Conservation (phyloP, 2,329 filamentous ascomycete species). For the Cercospora zeae-maydis region DNA sequence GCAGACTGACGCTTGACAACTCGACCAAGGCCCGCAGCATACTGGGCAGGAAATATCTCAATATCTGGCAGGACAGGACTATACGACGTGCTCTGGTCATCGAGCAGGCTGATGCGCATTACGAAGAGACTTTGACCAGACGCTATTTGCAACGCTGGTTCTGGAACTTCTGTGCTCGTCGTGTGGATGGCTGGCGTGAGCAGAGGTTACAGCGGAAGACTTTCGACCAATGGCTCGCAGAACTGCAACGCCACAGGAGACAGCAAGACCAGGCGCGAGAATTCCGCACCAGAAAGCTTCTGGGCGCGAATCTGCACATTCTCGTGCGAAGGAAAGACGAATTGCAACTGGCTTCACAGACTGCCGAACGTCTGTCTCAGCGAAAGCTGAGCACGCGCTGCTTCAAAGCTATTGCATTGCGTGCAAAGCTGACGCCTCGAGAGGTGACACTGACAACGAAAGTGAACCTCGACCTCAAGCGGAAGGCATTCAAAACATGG, state of each 20-base stretch:
- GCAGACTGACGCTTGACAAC: constrained; percentile 60
- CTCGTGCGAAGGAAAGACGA: not conserved
- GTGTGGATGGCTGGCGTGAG: constrained; percentile 37
- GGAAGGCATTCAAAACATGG: constrained; percentile 51
- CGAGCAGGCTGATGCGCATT: constrained; percentile 28
- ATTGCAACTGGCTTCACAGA: not conserved
- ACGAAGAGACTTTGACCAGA: constrained; percentile 30
- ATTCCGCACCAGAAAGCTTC: constrained; percentile 2
- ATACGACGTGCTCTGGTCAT: constrained; percentile 23
- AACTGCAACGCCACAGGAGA: not conserved
- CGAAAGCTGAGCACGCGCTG: constrained; percentile 13
- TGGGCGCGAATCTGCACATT: not conserved
- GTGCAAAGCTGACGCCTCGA: constrained; percentile 43
- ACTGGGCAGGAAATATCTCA: constrained; percentile 53
- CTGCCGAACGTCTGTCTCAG: constrained; percentile 7
- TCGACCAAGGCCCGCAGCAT: constrained; percentile 53
- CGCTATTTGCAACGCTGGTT: constrained; percentile 28
- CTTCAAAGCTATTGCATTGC: constrained; percentile 37
- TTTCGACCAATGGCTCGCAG: constrained; percentile 14
- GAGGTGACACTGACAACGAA: constrained; percentile 43
- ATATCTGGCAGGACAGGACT: constrained; percentile 49
- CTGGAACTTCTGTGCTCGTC: constrained; percentile 23
- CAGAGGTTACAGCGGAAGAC: constrained; percentile 22
- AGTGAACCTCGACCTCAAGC: constrained; percentile 46
- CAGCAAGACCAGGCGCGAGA: constrained; percentile 18